Evolutionary conservation across 768 basidiomycete genomes (phyloP).

Genomic region (Panaeolus papilionaceus): DNA sequence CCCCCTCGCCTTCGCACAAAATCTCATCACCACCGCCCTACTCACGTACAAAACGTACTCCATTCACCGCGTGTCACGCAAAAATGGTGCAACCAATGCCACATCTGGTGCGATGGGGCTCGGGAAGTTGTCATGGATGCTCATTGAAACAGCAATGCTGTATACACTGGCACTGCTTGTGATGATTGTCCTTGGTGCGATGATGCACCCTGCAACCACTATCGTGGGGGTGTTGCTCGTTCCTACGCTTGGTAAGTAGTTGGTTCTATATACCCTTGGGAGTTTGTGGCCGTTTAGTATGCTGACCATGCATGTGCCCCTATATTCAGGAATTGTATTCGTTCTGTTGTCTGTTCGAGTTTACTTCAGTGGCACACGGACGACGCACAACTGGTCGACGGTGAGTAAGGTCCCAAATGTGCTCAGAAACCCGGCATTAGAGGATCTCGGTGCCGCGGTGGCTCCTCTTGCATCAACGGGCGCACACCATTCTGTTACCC

Average conservation of each 20-base stretch:
- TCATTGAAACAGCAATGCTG: background rate
- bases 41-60: slow-evolving; percentile 30
- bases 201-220: background rate
- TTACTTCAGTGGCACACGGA: background rate
- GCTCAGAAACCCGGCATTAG: too few species aligned
- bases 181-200: background rate
- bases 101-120: too few species aligned
- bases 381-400: too few species aligned
- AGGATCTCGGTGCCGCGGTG: too few species aligned
- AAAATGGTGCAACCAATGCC: too few species aligned
- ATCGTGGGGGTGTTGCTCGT: background rate
- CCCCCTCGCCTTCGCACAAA: slow-evolving; percentile 27
- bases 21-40: slow-evolving; percentile 26
- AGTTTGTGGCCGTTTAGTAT: background rate
- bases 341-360: background rate
- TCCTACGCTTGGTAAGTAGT: background rate
- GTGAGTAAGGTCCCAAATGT: too few species aligned
- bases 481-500: too few species aligned
- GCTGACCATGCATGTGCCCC: background rate
- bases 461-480: too few species aligned
- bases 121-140: background rate
- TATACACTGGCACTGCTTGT: background rate
- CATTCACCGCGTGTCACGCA: too few species aligned
- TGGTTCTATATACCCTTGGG: background rate
- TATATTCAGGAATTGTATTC: background rate